Conservation (phyloP, 306 rosid species). For the Biancaea sappan region DNA sequence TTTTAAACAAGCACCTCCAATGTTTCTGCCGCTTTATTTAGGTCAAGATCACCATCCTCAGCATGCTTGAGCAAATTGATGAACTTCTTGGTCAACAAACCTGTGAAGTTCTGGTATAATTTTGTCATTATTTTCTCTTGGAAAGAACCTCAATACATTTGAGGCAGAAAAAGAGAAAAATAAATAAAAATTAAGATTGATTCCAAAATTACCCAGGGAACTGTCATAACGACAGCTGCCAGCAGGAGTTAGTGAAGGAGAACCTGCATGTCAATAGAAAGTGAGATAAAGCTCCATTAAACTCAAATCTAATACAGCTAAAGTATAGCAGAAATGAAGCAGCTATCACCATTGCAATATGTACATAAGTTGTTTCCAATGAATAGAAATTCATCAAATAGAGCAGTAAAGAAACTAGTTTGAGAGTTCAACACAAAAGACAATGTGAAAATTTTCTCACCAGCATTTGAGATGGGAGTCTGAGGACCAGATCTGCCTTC, state of each 20-base stretch:
- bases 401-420: slow-evolving; percentile 3
- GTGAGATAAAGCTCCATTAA: slow-evolving; percentile 19
- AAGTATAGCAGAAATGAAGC: slow-evolving; percentile 21
- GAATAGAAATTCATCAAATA: slow-evolving; percentile 27
- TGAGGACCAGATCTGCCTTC: slow-evolving; percentile 71
- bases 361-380: slow-evolving; percentile 27
- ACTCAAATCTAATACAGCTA: slow-evolving; percentile 8
- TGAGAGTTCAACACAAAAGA: neutral
- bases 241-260: slow-evolving; percentile 90
- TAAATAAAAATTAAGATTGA: slow-evolving; percentile 16
- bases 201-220: slow-evolving; percentile 76
- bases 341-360: neutral
- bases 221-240: slow-evolving; percentile 92
- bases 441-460: slow-evolving; percentile 42
- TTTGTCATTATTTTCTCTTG: slow-evolving; percentile 38
- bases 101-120: slow-evolving; percentile 53
- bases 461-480: slow-evolving; percentile 77
- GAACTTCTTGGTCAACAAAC: slow-evolving; percentile 94
- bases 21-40: slow-evolving; percentile 95
- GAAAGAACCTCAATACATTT: slow-evolving; percentile 29
- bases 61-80: slow-evolving; percentile 91
- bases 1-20: slow-evolving; percentile 61
- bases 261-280: slow-evolving; percentile 56
- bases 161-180: slow-evolving; percentile 22
- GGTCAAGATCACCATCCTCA: slow-evolving; percentile 93